A percentile compares a stretch with the other conserved stretches of the same genome.
These are phyloP conservation scores for Pittosporum tobira DNA, from an alignment of 129 eudicot genomes.

Conservation along the genomic window DNA sequence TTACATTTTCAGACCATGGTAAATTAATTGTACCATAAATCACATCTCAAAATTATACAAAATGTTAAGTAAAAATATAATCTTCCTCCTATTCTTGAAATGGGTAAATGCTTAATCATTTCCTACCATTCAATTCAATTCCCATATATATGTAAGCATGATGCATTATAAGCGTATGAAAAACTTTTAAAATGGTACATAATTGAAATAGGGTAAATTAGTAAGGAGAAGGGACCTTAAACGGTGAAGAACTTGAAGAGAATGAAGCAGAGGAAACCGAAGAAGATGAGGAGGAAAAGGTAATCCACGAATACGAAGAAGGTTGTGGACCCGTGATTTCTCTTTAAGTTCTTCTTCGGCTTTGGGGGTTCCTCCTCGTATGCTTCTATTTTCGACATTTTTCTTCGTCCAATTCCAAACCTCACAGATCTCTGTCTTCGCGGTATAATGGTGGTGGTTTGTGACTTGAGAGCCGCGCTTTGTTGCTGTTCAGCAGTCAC, in stretches of 20 bases:
- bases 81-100: background rate
- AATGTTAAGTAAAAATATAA: background rate
- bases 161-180: no score
- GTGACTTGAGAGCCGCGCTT: no score
- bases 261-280: constrained; percentile 44
- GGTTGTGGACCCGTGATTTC: constrained; percentile 3
- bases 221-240: no score
- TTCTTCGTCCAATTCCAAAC: background rate
- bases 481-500: no score
- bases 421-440: constrained; percentile 8
- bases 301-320: constrained; percentile 37
- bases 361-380: background rate
- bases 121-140: no score
- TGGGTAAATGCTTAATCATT: no score
- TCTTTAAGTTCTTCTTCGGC: background rate
- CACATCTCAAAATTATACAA: no score
- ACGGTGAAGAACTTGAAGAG: constrained; percentile 34
- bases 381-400: constrained; percentile 9
- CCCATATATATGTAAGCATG: no score
- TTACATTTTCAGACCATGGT: no score
- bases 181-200: no score
- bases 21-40: no score
- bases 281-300: constrained; percentile 50
- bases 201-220: no score
- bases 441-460: background rate